Evolutionary conservation across 2,329 filamentous ascomycete species (phyloP), one percentile per base, ranked within the genome.

Genomic region (Fusarium chaquense): DNA sequence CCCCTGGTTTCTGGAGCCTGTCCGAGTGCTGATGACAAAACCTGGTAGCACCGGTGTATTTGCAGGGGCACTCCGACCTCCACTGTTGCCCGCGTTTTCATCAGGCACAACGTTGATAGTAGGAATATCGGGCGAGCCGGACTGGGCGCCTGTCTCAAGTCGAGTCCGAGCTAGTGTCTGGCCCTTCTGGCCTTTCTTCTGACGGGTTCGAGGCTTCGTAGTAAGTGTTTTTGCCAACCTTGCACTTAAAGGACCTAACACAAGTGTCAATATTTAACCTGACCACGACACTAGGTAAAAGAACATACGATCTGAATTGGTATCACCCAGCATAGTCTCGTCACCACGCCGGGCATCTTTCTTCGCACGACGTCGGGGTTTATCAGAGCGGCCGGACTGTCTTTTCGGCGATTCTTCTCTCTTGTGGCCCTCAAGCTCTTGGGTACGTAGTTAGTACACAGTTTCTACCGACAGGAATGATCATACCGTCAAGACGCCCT

Each of bases 21-120:
- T 59, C 35, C 65, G 65, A 51, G 67, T 70, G 28, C 46, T 71
- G 10, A 70, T 45, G 18, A 54, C 40, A 33, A 70, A 70, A 15
- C 63, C 46, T 8, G 67, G 54, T 32, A 54, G 44, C 6, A 65
- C 15, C 16, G 63, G 51, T 20, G 49, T 52, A 20, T 45, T 33
- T 10, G 20, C 40, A 12, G 28, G 15, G 15, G 43, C 33, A 32
- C 11, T 22, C 11, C 49, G 18, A 18, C 28, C 38, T 20, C 13
- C 26, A 36, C 32, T 24, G 20, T n/a, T 28, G 38, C 15, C 15
- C 28, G 49, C 30, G 18, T 10, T 15, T 28, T 30, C 41, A 28
- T 13, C 6, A 6, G 26, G 15, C 12, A 28, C 28, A 32, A 24
- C 10, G 3, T 41, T 43, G 11, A 41, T 47, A 22, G 36, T 9